Percentiles rank a stretch among this genome's conserved stretches.
Conservation (phyloP, 31 red algal species). For the Asparagopsis taxiformis region DNA sequence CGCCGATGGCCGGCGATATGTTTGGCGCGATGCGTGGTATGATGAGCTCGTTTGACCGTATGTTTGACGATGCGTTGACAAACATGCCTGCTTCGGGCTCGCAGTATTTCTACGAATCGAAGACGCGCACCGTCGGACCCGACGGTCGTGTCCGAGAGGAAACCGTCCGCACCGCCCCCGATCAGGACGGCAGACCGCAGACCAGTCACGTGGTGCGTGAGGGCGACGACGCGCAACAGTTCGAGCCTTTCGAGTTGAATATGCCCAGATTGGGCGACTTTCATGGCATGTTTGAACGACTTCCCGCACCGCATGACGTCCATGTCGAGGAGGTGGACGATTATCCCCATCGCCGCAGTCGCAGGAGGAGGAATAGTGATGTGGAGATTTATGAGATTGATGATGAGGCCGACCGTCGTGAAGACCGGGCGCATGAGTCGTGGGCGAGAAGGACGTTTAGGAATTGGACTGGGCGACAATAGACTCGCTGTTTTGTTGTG, state of each 20-base stretch:
- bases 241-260: neutral
- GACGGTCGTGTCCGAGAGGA: conserved; percentile 58
- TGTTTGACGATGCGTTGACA: neutral
- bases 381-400: neutral
- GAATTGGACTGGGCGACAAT: neutral
- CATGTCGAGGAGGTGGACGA: conserved; percentile 3
- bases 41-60: neutral
- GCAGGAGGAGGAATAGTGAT: neutral
- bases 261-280: neutral
- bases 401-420: neutral
- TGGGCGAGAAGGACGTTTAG: neutral
- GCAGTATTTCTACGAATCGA: conserved; percentile 46
- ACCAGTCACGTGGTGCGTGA: conserved; percentile 36
- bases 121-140: conserved; percentile 36
- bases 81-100: neutral
- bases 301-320: neutral
- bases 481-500: too few relatives aligned
- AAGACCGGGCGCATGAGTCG: neutral
- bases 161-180: conserved; percentile 39
- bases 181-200: conserved; percentile 23
- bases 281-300: neutral
- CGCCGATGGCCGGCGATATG: too few relatives aligned
- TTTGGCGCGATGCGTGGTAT: neutral
- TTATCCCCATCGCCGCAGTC: neutral
- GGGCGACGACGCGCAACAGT: conserved; percentile 1